Base-by-base conservation (phyloP, 2,329 filamentous ascomycete genomes). In the Chaetomium strumarium region DNA sequence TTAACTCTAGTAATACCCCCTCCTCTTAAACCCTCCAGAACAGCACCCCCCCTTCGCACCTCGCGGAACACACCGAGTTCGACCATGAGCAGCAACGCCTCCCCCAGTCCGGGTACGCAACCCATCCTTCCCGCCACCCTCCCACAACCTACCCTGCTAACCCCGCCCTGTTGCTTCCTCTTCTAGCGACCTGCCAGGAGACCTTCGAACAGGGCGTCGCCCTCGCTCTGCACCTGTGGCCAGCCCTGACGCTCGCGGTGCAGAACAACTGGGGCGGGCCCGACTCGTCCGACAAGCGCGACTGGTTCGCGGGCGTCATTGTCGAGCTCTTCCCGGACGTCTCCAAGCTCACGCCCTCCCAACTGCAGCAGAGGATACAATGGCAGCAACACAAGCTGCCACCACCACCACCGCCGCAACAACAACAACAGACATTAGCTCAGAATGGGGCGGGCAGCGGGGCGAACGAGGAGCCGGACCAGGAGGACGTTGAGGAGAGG, bases 241-340 rank as follows among this genome's bases (percentile, higher is more conserved):
- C 87, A 8, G 86, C 89, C 31, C 84, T 99, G 49, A 86, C 86
- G 45, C 83, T 96, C 66, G 90, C 93, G 43, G 88, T 96, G 41
- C 81, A 88, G 67, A 90, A 89, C 68, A 78, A 83, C 71, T 96
- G 91, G 86, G 93, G 92, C 63, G 93, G 92, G 2, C 83, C 88
- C 38, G 84, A 90, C 65, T 86, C 84, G 19, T 70, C 77, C 55
- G 90, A 95, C 70, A 97, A 97, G 75, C 87, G 92, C 64, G 92
- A 96, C 77, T 97, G 91, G 92, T 88, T 99, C 64, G 92, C 88
- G 47, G 91, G 90, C 58, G 88, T 87, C 40, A 78, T 97, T 49
- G 86, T 85, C 54, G 89, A 96, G 24, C 81, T 96, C 57, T 86
- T 96, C 62, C 75, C 76, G 19, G 79, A 90, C 59, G 81, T 96